phyloP scores from a whole-genome alignment of 768 basidiomycete species.

The Nidula microcarpa region DNA sequence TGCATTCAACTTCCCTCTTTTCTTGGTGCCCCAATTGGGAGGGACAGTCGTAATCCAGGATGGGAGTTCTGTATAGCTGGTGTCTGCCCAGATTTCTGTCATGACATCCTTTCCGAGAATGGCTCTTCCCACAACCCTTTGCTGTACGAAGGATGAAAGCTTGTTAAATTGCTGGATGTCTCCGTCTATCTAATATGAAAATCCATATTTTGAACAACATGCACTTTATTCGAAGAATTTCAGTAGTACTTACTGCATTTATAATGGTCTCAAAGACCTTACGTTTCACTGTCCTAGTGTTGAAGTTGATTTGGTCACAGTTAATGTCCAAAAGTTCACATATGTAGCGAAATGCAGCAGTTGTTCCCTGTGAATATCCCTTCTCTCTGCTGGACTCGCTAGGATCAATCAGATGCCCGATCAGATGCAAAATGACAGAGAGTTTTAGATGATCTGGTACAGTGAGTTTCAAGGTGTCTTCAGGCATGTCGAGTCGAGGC shows the following conservation, averaged over 20 bases:
- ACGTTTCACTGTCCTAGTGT: slow-evolving; percentile 4
- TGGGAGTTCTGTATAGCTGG: slow-evolving; percentile 20
- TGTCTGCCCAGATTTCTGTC: slow-evolving; percentile 22
- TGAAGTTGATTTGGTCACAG: slow-evolving; percentile 2
- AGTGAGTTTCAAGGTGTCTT: background rate
- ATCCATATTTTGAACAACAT: background rate
- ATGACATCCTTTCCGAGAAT: slow-evolving; percentile 26
- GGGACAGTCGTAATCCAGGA: slow-evolving; percentile 26
- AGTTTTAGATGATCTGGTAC: background rate
- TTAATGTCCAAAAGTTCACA: slow-evolving; percentile 6
- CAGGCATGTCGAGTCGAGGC: background rate
- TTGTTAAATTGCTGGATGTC: background rate
- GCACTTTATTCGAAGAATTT: background rate
- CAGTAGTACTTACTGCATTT: background rate
- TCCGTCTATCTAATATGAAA: background rate
- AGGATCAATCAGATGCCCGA: slow-evolving; percentile 3
- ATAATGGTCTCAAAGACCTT: slow-evolving; percentile 6
- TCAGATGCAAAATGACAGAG: background rate
- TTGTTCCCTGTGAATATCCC: slow-evolving; percentile 6
- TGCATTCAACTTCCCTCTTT: slow-evolving; percentile 26
- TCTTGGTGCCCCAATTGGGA: slow-evolving; percentile 22
- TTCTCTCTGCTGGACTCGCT: background rate
- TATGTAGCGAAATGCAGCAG: slow-evolving; percentile 6
- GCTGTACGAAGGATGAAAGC: slow-evolving; percentile 2
- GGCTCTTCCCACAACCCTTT: background rate